phyloP scores from a whole-genome alignment of 257 asterid species.

The Plantago elongata region DNA sequence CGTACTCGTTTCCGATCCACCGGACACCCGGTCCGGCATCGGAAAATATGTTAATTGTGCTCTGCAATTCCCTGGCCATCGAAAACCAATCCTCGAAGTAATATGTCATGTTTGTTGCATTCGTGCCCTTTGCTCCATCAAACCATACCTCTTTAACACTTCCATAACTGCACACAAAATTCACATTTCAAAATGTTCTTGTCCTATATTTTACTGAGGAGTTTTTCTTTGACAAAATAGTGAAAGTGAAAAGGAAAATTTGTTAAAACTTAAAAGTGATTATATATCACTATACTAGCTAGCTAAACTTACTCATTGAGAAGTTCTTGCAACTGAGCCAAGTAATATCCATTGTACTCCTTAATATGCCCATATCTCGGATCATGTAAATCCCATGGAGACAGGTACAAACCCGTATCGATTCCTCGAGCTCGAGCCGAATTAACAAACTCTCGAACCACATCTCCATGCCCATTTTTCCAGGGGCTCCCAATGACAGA shows the following conservation, averaged over 20 bases:
- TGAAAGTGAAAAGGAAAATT: too few species aligned
- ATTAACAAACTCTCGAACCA: conserved; percentile 51
- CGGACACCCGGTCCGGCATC: conserved; percentile 91
- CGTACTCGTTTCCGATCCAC: conserved; percentile 90
- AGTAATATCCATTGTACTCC: conserved; percentile 68
- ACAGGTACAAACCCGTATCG: conserved; percentile 76
- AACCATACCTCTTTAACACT: conserved; percentile 83
- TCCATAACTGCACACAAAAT: conserved; percentile 50
- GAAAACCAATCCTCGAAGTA: conserved; percentile 80
- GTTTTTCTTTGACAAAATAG: too few species aligned
- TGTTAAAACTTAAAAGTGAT: too few species aligned
- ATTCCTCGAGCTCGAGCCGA: conserved; percentile 62
- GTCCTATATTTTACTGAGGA: too few species aligned
- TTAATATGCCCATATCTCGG: conserved; percentile 56
- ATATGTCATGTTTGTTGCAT: conserved; percentile 80
- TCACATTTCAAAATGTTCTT: not conserved
- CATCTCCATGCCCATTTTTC: conserved; percentile 73
- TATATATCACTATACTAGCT: too few species aligned
- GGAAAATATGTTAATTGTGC: conserved; percentile 78
- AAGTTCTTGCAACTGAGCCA: conserved; percentile 93
- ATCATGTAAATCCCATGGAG: conserved; percentile 97
- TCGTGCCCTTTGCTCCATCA: conserved; percentile 90
- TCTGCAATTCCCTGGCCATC: conserved; percentile 81
- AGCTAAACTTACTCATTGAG: conserved; percentile 42
- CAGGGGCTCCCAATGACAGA: conserved; percentile 77